These are phyloP conservation scores for Sporisorium scitamineum DNA, from an alignment of 1,284 basidiomycete genomes.

Conservation along the genomic window DNA sequence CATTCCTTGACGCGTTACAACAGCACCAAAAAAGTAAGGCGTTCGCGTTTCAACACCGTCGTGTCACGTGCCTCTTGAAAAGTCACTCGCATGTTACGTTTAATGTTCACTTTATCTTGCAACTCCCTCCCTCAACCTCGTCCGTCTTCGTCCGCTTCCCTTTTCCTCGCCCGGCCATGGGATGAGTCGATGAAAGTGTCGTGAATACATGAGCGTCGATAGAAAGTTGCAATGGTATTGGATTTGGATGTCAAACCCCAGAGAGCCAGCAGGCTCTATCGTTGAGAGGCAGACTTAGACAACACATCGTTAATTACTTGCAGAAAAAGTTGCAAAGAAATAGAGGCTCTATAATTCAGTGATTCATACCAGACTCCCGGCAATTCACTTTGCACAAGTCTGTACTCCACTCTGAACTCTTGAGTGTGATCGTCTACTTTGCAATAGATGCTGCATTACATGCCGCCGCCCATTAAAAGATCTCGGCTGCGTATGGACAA, in stretches of 20 bases:
- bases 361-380: too few species aligned
- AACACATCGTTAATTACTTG: too few species aligned
- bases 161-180: too few species aligned
- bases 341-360: neutral
- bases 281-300: too few species aligned
- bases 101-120: neutral
- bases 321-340: neutral
- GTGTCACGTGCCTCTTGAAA: slow-evolving; percentile 4
- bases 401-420: neutral
- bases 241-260: too few species aligned
- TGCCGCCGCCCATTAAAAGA: slow-evolving; percentile 30
- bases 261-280: too few species aligned
- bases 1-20: neutral
- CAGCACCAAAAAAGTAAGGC: too few species aligned
- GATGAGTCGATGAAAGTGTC: too few species aligned
- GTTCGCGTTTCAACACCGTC: slow-evolving; percentile 4
- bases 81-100: neutral
- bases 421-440: neutral
- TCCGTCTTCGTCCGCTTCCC: neutral
- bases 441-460: neutral
- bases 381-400: neutral
- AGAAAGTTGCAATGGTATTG: too few species aligned
- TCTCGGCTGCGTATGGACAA: slow-evolving; percentile 56
- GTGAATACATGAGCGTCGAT: too few species aligned
- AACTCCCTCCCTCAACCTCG: neutral